These are phyloP conservation scores for Acanthamoeba culbertsoni DNA, from an alignment of 208 protist genomes.

Conservation along the genomic window DNA sequence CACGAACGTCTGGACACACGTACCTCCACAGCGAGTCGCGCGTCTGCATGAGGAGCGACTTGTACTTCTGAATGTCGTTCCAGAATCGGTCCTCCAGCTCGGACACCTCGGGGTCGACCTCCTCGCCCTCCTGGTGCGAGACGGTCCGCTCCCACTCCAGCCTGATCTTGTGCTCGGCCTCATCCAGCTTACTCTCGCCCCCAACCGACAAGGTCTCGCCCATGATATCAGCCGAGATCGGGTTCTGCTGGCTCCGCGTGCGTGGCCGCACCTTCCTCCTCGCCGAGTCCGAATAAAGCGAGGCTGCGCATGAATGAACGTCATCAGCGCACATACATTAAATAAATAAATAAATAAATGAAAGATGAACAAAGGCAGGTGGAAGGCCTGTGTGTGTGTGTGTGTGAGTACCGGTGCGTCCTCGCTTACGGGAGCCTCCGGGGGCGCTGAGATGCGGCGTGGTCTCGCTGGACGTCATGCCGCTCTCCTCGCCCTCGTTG, in stretches of 20 bases:
- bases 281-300: not conserved
- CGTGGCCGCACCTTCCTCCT: not conserved
- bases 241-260: conserved; percentile 12
- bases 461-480: not conserved
- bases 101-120: conserved; percentile 15
- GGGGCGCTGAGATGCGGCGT: not conserved
- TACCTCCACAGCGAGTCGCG: conserved; percentile 13
- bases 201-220: not conserved
- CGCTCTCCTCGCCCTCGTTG: conserved; percentile 22
- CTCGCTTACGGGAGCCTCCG: not conserved
- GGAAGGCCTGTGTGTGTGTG: too few species aligned
- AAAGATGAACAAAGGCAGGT: too few species aligned
- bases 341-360: too few species aligned
- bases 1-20: not conserved
- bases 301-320: not conserved
- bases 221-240: conserved; percentile 19
- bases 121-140: not conserved
- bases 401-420: not conserved
- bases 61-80: conserved; percentile 44
- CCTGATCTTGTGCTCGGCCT: not conserved
- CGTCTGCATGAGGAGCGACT: not conserved
- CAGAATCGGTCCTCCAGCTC: conserved; percentile 18
- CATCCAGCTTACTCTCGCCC: not conserved
- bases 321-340: too few species aligned
- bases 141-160: conserved; percentile 3